Conservation (phyloP, 768 basidiomycete genomes). For the Lactarius hatsudake region DNA sequence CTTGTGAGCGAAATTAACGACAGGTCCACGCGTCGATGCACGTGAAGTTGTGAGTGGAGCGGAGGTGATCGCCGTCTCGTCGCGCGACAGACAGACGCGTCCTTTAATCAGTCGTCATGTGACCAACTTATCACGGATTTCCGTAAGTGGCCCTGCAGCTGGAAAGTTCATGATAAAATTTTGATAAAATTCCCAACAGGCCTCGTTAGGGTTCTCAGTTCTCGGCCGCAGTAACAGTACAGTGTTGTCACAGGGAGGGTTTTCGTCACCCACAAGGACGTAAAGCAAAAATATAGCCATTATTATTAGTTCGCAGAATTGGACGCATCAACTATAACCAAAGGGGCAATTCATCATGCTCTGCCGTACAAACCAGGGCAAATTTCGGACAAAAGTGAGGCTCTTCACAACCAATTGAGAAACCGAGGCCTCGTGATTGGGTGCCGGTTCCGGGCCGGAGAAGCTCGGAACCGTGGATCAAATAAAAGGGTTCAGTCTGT, state of each 20-base stretch:
- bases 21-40: not conserved
- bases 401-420: not conserved
- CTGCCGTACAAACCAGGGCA: not conserved
- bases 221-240: too few species aligned
- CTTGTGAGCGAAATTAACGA: not conserved
- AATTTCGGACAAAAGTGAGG: not conserved
- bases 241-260: too few species aligned
- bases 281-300: not conserved
- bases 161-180: too few species aligned
- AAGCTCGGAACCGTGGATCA: slow-evolving; percentile 4
- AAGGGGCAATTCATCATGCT: too few species aligned
- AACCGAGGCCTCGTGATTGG: slow-evolving; percentile 17
- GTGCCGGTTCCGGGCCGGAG: slow-evolving; percentile 18
- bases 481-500: slow-evolving; percentile 5
- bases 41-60: not conserved
- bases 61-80: not conserved
- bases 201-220: too few species aligned
- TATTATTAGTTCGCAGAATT: not conserved
- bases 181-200: too few species aligned
- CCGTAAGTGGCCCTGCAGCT: too few species aligned
- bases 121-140: not conserved
- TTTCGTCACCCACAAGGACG: too few species aligned
- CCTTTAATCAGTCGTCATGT: not conserved
- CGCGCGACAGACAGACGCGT: not conserved
- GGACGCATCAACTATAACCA: not conserved